Conservation (phyloP, 2,329 filamentous ascomycete species). For the Cryphonectria parasitica region DNA sequence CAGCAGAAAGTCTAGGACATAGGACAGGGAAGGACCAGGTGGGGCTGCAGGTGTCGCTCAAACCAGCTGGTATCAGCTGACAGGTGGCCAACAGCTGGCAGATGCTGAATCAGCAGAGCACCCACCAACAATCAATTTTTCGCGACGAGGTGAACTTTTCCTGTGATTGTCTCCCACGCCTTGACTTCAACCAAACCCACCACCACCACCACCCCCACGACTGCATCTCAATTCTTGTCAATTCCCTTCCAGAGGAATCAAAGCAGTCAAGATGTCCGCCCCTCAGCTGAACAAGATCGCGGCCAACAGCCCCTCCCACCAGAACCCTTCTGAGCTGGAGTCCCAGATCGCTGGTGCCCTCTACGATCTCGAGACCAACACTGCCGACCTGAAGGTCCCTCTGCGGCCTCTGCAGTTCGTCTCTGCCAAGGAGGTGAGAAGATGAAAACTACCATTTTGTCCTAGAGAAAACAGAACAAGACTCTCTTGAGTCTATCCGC, state of each 20-base stretch:
- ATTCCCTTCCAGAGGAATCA: conserved; percentile 28
- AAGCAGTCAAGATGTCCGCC: conserved; percentile 62
- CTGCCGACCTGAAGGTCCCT: conserved; percentile 93
- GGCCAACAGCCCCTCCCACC: conserved; percentile 92
- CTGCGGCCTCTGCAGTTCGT: conserved; percentile 98
- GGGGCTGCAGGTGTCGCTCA: neutral
- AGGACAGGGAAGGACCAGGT: neutral
- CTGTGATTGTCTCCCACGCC: conserved; percentile 14
- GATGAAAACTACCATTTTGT: conserved; percentile 21
- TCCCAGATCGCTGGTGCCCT: conserved; percentile 94
- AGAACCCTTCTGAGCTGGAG: conserved; percentile 97
- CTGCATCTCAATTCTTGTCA: conserved; percentile 27
- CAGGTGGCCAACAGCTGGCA: neutral
- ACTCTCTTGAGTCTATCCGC: conserved; percentile 16
- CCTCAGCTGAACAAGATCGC: conserved; percentile 97
- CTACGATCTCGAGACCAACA: conserved; percentile 99
- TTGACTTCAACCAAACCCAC: conserved; percentile 27
- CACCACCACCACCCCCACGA: conserved; percentile 18
- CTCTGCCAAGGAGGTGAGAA: conserved; percentile 98
- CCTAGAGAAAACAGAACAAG: neutral
- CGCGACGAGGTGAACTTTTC: conserved; percentile 12
- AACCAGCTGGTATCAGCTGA: conserved; percentile 13
- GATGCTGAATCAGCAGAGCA: conserved; percentile 1
- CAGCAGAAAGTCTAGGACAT: neutral
- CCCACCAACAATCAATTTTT: conserved; percentile 25